A percentile compares a stretch with the other conserved stretches of the same genome.
Conservation (phyloP, 2,329 filamentous ascomycete genomes). For the Penicillium psychrosexuale region DNA sequence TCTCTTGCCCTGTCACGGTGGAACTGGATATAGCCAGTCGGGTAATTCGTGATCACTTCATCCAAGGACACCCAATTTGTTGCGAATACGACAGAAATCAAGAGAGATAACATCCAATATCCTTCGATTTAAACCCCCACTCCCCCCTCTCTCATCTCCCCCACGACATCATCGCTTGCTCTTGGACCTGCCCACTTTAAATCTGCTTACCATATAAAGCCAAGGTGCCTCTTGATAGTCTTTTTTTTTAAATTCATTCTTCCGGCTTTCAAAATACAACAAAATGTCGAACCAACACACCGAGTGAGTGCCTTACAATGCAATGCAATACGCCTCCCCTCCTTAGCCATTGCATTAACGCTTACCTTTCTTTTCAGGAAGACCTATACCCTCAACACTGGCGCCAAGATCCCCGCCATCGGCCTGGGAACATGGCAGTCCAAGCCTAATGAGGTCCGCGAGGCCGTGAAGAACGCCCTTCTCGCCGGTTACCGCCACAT, state of each 20-base stretch:
- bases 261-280: not conserved
- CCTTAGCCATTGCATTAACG: not conserved
- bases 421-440: conserved; percentile 58
- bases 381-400: conserved; percentile 49
- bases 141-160: not conserved
- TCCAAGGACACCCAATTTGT: not conserved
- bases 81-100: not conserved
- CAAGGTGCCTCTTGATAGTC: not conserved
- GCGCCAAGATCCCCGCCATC: conserved; percentile 48
- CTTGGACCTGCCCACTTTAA: conserved; percentile 26
- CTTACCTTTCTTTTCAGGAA: conserved; percentile 23
- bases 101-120: not conserved
- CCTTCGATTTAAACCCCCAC: not conserved
- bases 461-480: conserved; percentile 49
- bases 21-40: not conserved
- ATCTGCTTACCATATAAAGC: conserved; percentile 10
- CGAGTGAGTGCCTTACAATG: conserved; percentile 11
- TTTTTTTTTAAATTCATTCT: not conserved
- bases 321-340: too few species aligned
- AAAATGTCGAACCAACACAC: conserved; percentile 27
- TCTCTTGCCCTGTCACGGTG: not conserved
- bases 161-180: conserved; percentile 18
- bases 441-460: conserved; percentile 50
- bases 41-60: not conserved
- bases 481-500: conserved; percentile 56